Evolutionary conservation across 345 rosid species (phyloP).

Genomic region (Euphorbia pulcherrima): DNA sequence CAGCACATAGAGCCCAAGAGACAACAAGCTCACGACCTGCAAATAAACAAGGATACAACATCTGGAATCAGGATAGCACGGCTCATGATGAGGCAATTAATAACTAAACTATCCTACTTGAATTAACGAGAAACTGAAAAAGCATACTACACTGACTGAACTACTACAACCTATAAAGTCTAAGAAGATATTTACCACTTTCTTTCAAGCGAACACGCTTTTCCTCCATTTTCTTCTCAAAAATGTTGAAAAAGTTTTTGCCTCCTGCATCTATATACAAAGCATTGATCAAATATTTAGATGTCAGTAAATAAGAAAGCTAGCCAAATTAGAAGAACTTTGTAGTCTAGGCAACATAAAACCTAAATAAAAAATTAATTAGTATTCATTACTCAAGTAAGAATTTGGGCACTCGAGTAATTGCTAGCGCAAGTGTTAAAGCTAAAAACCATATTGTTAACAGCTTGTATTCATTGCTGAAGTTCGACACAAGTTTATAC

Average conservation of each 20-base stretch:
- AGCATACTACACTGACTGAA: neutral
- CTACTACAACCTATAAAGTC: neutral
- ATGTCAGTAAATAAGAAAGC: constrained; percentile 3
- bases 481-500: too few species aligned
- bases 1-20: constrained; percentile 96
- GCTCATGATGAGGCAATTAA: neutral
- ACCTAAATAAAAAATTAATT: neutral
- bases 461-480: too few species aligned
- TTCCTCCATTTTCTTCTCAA: constrained; percentile 80
- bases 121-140: neutral
- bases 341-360: constrained; percentile 3
- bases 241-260: constrained; percentile 63
- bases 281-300: constrained; percentile 26
- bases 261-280: constrained; percentile 54
- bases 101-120: neutral
- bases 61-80: neutral
- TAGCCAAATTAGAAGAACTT: neutral
- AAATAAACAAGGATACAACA: constrained; percentile 18
- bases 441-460: too few species aligned
- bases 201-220: constrained; percentile 66
- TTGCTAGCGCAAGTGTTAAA: neutral
- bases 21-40: constrained; percentile 86
- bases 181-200: constrained; percentile 51
- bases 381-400: neutral
- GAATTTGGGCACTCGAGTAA: constrained; percentile 1